phyloP scores from a whole-genome alignment of 1,284 basidiomycete genomes.

The Naganishia cerealis region DNA sequence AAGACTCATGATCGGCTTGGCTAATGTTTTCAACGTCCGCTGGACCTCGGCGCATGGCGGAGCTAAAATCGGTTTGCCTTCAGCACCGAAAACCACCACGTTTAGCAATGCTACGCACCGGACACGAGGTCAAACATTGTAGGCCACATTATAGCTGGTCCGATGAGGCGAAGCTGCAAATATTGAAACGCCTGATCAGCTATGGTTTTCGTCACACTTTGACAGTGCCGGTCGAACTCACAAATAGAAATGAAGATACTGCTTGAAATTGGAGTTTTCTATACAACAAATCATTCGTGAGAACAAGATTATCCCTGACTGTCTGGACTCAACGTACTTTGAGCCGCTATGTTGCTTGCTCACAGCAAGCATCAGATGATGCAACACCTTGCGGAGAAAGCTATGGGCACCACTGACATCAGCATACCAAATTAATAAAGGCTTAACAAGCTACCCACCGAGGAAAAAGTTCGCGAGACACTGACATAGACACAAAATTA shows the following conservation, averaged over 20 bases:
- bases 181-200: neutral
- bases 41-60: constrained; percentile 19
- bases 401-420: neutral
- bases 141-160: constrained; percentile 31
- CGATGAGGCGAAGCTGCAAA: constrained; percentile 27
- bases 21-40: constrained; percentile 25
- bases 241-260: constrained; percentile 31
- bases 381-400: constrained; percentile 19
- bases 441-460: constrained; percentile 4
- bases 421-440: neutral
- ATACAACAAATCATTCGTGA: neutral
- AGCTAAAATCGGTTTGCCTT: neutral
- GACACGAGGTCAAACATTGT: constrained; percentile 21
- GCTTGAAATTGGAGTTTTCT: constrained; percentile 29
- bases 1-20: constrained; percentile 32
- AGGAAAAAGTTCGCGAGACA: constrained; percentile 28
- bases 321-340: constrained; percentile 10
- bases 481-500: neutral
- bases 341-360: constrained; percentile 24
- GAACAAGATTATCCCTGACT: neutral
- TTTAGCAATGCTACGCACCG: constrained; percentile 2
- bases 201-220: too few relatives aligned
- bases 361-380: constrained; percentile 25
- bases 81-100: neutral
- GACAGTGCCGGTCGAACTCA: neutral